Evolutionary conservation across 257 asterid genomes (phyloP).

Genomic region (Thymus mandschuricus): DNA sequence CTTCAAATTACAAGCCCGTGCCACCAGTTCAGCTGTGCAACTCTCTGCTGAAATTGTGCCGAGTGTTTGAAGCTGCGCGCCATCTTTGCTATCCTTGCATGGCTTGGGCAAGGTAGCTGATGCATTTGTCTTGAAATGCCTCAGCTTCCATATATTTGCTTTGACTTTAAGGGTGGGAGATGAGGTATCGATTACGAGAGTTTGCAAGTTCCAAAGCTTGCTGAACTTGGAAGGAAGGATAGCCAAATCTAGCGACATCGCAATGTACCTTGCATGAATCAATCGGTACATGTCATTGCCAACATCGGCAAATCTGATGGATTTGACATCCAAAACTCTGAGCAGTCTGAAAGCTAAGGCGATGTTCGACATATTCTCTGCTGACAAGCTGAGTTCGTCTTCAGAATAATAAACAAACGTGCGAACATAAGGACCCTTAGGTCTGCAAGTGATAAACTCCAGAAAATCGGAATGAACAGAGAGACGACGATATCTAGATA

Average conservation of each 20-base stretch:
- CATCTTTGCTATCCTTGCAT: neutral
- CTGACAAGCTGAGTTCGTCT: neutral
- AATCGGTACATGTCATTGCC: constrained; percentile 23
- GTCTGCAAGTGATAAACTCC: neutral
- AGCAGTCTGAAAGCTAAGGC: constrained; percentile 35
- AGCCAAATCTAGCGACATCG: neutral
- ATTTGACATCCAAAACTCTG: constrained; percentile 34
- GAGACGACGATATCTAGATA: neutral
- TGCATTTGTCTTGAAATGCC: neutral
- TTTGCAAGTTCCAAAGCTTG: neutral
- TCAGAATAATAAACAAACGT: neutral
- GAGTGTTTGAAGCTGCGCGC: neutral
- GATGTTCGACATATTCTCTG: neutral
- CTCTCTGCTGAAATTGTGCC: neutral
- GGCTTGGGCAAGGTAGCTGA: neutral
- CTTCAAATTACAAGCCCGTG: neutral
- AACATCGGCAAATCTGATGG: constrained; percentile 30
- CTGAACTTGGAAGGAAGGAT: neutral
- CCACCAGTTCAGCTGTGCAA: neutral
- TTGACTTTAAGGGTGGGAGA: neutral
- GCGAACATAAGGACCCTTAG: neutral
- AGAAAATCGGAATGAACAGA: neutral
- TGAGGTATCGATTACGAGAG: neutral
- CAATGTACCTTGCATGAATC: constrained; percentile 22
- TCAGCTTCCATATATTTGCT: neutral